A percentile compares a stretch with the other conserved stretches of the same genome.
Evolutionary conservation across 2,329 filamentous ascomycete species (phyloP).

Genomic region (Talaromyces sp.): DNA sequence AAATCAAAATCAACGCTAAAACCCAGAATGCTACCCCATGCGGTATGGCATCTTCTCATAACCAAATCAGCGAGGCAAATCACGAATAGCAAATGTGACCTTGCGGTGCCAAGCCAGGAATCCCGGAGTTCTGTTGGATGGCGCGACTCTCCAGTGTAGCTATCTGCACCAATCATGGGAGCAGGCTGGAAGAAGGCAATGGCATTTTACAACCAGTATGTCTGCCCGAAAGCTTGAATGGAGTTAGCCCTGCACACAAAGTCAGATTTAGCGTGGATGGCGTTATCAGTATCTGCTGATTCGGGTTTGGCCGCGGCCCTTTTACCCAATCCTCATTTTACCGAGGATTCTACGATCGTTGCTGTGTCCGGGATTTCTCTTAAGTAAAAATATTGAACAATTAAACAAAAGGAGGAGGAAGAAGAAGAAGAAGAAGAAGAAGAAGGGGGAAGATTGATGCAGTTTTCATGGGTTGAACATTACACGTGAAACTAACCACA

Average conservation of each 20-base stretch:
- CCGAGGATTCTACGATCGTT: background rate
- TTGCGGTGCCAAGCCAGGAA: background rate
- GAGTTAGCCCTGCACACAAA: background rate
- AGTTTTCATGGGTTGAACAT: too few relatives aligned
- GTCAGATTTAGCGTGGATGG: slow-evolving; percentile 19
- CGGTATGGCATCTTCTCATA: too few relatives aligned
- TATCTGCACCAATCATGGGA: background rate
- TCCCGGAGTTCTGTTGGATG: background rate
- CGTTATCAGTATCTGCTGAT: slow-evolving; percentile 16
- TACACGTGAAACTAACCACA: too few relatives aligned
- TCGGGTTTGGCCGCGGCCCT: background rate
- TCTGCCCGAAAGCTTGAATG: background rate
- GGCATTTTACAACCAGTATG: too few relatives aligned
- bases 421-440: too few relatives aligned
- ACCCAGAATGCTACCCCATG: too few relatives aligned
- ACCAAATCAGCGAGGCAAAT: background rate
- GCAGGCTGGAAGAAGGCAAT: too few relatives aligned
- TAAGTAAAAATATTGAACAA: background rate
- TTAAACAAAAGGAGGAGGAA: too few relatives aligned
- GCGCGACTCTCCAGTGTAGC: too few relatives aligned
- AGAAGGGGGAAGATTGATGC: too few relatives aligned
- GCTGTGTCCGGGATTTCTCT: background rate
- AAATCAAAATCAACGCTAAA: too few relatives aligned
- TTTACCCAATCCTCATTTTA: slow-evolving; percentile 1
- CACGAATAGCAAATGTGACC: background rate